Conservation (phyloP, 352 stramenopile genomes). For the Pythium periplocum region DNA sequence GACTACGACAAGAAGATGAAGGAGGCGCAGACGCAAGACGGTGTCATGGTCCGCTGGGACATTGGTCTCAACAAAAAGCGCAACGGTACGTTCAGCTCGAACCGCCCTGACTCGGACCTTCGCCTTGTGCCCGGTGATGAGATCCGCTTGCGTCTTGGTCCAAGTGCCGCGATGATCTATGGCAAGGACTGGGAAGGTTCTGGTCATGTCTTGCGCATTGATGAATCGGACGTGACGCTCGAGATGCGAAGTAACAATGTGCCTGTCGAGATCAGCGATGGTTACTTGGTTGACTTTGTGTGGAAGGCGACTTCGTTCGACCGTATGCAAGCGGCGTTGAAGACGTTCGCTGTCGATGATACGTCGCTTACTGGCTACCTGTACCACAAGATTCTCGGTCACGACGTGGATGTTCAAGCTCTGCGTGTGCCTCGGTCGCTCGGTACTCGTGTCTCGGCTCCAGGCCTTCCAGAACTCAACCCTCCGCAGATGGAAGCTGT, state of each 20-base stretch:
- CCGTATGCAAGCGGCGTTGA: constrained; percentile 98
- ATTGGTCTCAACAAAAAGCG: constrained; percentile 96
- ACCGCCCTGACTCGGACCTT: constrained; percentile 83
- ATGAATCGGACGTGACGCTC: constrained; percentile 80
- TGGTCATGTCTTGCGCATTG: constrained; percentile 89
- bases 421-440: constrained; percentile 73
- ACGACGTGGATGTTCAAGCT: constrained; percentile 94
- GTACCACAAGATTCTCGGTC: constrained; percentile 98
- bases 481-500: constrained; percentile 96
- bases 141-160: constrained; percentile 90
- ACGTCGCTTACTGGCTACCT: constrained; percentile 98
- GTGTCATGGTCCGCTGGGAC: constrained; percentile 91
- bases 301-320: constrained; percentile 99
- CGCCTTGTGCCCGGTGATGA: constrained; percentile 96
- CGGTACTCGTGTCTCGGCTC: constrained; percentile 81
- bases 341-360: constrained; percentile 98
- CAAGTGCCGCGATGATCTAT: constrained; percentile 74
- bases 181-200: constrained; percentile 92
- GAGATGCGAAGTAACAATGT: constrained; percentile 83
- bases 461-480: constrained; percentile 97
- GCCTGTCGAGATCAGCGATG: constrained; percentile 92
- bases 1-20: constrained; percentile 99
- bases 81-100: constrained; percentile 95
- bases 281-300: constrained; percentile 97
- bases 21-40: constrained; percentile 94